Base-by-base conservation (phyloP, 208 protist species). In the Leishmania guyanensis region DNA sequence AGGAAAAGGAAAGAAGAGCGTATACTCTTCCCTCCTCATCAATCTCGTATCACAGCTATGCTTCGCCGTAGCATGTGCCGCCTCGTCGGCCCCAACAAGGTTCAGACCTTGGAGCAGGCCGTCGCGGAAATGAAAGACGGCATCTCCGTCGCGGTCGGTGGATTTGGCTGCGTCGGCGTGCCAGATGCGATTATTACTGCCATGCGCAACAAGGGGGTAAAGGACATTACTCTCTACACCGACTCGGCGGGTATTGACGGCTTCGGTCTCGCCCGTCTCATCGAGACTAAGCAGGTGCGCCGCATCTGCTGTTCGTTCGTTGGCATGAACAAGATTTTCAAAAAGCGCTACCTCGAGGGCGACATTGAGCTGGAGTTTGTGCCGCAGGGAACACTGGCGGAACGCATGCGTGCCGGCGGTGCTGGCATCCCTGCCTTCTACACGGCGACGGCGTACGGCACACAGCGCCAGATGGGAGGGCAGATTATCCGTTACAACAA, bases 341-440 rank as follows among this genome's bases (percentile, higher is more conserved):
- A 96, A 71, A 89, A 95, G 78, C 96, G 98, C 81, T 99, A 99
- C 86, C 88, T 99, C 3, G 89, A 86, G 64, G 98, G 98, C 62
- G 96, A 99, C 75, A 86, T 99, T 9, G 97, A 99, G 86, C 94
- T 99, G 0, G 98, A 99, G 89, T 95, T 99, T 14, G 95, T 90
- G 53, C 98, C 98, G 29, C 97, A 99, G 91, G 98, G 98, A 43
- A 99, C 98, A 17, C 91, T 99, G 12, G 98, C 98, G 48, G 98
- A 99, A 86, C 80, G 92, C 54, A 88, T 99, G 79, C 92, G 98
- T 60, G 97, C 98, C 8, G 98, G 93, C 77, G 98, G 98, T 76
- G 98, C 98, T 1, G 98, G 98, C 79, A 98, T 99, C 48, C 98
- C 98, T 10, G 98, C 98, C 33, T 99, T 99, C 85, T 99, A 98